Evolutionary conservation across 2,329 filamentous ascomycete species (phyloP), one percentile per base, ranked within the genome.

Genomic region (Fusarium praegraminearum): DNA sequence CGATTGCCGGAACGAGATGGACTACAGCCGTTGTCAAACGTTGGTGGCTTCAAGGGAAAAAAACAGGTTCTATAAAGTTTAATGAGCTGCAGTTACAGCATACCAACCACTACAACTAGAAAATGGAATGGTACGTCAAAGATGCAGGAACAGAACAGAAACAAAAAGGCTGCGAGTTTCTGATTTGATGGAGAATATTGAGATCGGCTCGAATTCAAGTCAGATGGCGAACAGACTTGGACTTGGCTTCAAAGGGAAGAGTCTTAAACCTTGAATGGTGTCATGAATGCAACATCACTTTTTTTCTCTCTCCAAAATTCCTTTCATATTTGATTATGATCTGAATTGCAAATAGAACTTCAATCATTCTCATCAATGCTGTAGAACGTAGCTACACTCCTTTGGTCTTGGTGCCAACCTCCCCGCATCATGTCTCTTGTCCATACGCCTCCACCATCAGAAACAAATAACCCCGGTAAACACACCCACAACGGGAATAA

Each of bases 391-490:
- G 18, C 18, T 38, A 51, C 24, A 51, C 49, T 30, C 13, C 24
- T 40, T 41, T 50, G n/a, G 36, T 40, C 47, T 65, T 65, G 60
- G 65, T 58, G 55, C 59, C 38, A 62, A 71, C 51, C 62, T 73
- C 62, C 72, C 72, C 72, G 72, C 72, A 74, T 44, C 13, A 26
- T 44, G 22, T 24, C n/a, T 13, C n/a, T 40, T 40, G 18, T n/a
- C 6, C 5, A n/a, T 40, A 40, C 36, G 36, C 22, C 41, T 44
- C 56, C 46, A 35, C 38, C 40, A 55, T 24, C 54, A 49, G 46
- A 58, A 30, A 43, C 61, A 51, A 57, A 43, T 32, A 59, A 45
- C 16, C 35, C 49, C 36, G 24, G n/a, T 16, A 40, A n/a, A 22
- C 20, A 30, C 49, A 15, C 67, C 69, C 56, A 57, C 56, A 66